A percentile compares a stretch with the other conserved stretches of the same genome.
Evolutionary conservation across 23 red algal genomes (phyloP).

Genomic region (Gracilaria domingensis): DNA sequence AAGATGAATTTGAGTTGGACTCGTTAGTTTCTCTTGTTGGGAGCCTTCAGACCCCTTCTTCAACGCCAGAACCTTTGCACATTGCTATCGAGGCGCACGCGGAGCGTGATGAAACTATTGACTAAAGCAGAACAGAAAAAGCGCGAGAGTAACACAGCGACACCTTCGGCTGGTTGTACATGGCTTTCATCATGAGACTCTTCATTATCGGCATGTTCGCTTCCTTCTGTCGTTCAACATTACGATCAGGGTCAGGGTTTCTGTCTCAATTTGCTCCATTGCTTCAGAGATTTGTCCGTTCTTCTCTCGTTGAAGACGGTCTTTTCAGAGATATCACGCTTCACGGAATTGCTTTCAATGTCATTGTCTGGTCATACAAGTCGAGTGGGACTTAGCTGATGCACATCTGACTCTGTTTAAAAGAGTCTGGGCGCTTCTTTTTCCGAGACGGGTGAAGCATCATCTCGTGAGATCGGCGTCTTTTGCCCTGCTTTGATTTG

Average conservation of each 20-base stretch:
- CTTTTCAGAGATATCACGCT: background rate
- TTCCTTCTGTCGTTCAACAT: background rate
- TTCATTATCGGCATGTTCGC: background rate
- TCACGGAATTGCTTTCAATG: background rate
- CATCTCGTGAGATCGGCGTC: background rate
- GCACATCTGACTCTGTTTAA: background rate
- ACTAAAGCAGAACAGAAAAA: constrained; percentile 28
- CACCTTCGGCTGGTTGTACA: constrained; percentile 34
- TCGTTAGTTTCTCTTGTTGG: constrained; percentile 64
- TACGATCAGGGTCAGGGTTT: background rate
- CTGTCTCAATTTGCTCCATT: background rate
- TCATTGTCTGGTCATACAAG: background rate
- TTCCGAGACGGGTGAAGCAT: background rate
- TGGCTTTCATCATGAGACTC: constrained; percentile 67
- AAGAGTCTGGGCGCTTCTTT: no score
- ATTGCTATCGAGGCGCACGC: background rate
- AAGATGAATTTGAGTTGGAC: constrained; percentile 50
- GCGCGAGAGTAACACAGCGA: background rate
- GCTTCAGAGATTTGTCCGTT: background rate
- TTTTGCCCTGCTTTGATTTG: background rate
- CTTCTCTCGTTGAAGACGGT: background rate
- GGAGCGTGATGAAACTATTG: constrained; percentile 45
- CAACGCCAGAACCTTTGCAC: background rate
- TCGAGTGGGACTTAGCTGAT: background rate
- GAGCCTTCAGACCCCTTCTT: constrained; percentile 47